Conservation (phyloP, 1,139 yeast species). For the Blastobotrys ciferrii region DNA sequence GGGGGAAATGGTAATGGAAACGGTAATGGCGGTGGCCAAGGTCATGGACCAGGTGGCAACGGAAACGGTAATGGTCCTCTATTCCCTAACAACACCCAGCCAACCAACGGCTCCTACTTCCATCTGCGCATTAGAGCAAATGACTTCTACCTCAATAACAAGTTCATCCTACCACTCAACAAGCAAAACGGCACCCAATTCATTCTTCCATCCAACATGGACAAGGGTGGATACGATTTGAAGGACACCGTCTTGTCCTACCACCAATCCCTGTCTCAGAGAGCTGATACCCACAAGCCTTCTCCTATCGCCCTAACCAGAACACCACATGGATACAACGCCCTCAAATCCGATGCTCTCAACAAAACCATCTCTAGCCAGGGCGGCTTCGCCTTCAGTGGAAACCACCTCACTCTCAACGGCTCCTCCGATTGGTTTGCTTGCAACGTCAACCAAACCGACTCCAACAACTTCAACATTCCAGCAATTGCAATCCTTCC, state of each 20-base stretch:
- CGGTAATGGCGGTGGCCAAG: slow-evolving; percentile 3
- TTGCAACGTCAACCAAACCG: slow-evolving; percentile 6
- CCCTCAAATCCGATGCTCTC: neutral
- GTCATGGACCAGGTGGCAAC: neutral
- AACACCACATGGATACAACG: neutral
- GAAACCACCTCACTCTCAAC: slow-evolving; percentile 5
- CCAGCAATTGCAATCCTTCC: slow-evolving; percentile 9
- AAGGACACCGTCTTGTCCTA: slow-evolving; percentile 2
- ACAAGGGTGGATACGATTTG: slow-evolving; percentile 6
- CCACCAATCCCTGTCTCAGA: neutral
- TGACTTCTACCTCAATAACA: slow-evolving; percentile 1
- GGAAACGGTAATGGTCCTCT: slow-evolving; percentile 1
- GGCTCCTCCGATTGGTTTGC: slow-evolving; percentile 12
- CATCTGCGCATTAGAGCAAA: slow-evolving; percentile 3
- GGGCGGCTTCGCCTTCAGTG: slow-evolving; percentile 4
- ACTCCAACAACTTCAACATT: slow-evolving; percentile 1
- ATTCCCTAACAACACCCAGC: neutral
- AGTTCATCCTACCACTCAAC: slow-evolving; percentile 3
- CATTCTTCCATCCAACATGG: slow-evolving; percentile 4
- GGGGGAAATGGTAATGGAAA: slow-evolving; percentile 3
- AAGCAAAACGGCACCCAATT: slow-evolving; percentile 2
- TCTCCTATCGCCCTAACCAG: neutral
- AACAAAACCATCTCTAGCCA: neutral
- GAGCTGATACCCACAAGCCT: neutral
- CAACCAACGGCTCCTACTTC: neutral